Percentiles rank a stretch among this genome's conserved stretches.
phyloP scores from a whole-genome alignment of 805 yeast species.

The Yamadazyma laniorum region DNA sequence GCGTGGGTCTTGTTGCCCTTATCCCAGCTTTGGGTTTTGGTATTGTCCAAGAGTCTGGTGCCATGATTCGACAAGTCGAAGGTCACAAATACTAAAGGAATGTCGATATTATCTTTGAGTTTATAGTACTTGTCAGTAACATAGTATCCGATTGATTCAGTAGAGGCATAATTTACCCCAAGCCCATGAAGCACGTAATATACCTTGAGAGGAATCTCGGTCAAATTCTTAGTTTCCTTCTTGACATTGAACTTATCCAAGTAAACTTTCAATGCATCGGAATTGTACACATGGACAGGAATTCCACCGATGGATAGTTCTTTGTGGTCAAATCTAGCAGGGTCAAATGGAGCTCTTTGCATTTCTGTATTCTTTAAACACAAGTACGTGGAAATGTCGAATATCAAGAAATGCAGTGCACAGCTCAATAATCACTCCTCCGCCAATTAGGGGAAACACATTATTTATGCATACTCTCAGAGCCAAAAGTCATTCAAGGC shows the following conservation, averaged over 20 bases:
- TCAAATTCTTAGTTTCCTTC: slow-evolving; percentile 9
- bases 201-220: slow-evolving; percentile 36
- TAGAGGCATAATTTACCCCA: slow-evolving; percentile 32
- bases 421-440: no score
- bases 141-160: slow-evolving; percentile 41
- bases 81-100: slow-evolving; percentile 46
- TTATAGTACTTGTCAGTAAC: slow-evolving; percentile 27
- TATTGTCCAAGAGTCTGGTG: slow-evolving; percentile 34
- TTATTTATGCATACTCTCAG: no score
- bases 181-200: slow-evolving; percentile 50
- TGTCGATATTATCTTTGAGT: slow-evolving; percentile 14
- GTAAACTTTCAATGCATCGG: slow-evolving; percentile 26
- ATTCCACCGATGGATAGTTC: slow-evolving; percentile 44
- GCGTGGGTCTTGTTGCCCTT: slow-evolving; percentile 51
- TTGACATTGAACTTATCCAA: slow-evolving; percentile 17
- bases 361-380: no score
- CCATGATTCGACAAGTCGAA: slow-evolving; percentile 62
- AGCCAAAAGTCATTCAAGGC: no score
- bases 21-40: slow-evolving; percentile 44
- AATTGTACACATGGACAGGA: slow-evolving; percentile 42
- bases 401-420: no score
- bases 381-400: no score
- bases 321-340: slow-evolving; percentile 14
- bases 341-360: slow-evolving; percentile 4
- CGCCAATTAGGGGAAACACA: no score